These are phyloP conservation scores for Lasiosphaeria ovina DNA, from an alignment of 495 filamentous ascomycete species.

Conservation along the genomic window DNA sequence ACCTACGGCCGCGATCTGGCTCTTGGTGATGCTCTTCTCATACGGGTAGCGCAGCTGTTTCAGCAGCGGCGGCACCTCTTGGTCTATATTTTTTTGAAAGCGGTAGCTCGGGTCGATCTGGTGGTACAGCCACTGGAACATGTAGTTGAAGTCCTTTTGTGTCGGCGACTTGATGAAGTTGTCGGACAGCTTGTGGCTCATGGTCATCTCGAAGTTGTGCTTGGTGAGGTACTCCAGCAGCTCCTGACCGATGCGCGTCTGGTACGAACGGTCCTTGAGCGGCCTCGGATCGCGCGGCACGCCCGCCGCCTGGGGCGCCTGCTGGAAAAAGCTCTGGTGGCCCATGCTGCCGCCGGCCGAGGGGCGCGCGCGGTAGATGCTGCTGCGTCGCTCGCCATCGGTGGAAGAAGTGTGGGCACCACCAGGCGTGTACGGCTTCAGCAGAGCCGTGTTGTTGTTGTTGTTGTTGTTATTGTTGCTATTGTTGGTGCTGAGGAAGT, in stretches of 20 bases:
- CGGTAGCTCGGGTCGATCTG: conserved; percentile 89
- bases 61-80: conserved; percentile 85
- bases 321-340: conserved; percentile 90
- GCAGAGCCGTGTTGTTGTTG: conserved; percentile 71
- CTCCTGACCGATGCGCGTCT: conserved; percentile 80
- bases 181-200: conserved; percentile 83
- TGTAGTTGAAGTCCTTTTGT: conserved; percentile 93
- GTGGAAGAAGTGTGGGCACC: conserved; percentile 39
- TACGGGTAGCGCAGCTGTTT: conserved; percentile 94
- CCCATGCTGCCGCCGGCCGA: conserved; percentile 49
- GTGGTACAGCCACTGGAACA: conserved; percentile 97
- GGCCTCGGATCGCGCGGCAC: conserved; percentile 86
- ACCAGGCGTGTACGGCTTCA: conserved; percentile 46
- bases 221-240: conserved; percentile 85
- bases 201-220: conserved; percentile 94
- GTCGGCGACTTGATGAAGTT: conserved; percentile 91
- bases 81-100: conserved; percentile 88
- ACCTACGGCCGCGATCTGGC: conserved; percentile 88
- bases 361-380: conserved; percentile 71
- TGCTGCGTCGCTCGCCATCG: conserved; percentile 68
- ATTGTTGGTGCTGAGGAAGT: conserved; percentile 15
- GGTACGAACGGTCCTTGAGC: conserved; percentile 74
- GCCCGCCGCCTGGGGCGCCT: conserved; percentile 72
- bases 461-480: conserved; percentile 53
- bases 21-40: conserved; percentile 90